Percentiles rank a stretch among this genome's conserved stretches.
These are phyloP conservation scores for Pelargonium exstipulatum DNA, from an alignment of 441 rosid species.

Conservation along the genomic window DNA sequence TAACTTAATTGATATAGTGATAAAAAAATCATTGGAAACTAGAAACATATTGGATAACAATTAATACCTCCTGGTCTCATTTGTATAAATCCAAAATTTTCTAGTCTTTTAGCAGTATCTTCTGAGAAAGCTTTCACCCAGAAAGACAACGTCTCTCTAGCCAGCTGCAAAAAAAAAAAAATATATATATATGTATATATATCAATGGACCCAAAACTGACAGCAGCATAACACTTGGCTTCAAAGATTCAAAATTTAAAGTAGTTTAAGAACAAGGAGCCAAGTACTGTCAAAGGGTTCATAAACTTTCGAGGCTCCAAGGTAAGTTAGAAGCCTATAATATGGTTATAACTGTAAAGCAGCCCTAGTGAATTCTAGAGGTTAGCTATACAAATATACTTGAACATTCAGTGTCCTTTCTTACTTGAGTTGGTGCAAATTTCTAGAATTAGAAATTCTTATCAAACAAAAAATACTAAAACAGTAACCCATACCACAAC, in stretches of 20 bases:
- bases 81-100: conserved; percentile 93
- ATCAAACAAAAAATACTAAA: neutral
- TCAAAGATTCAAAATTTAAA: neutral
- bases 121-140: conserved; percentile 99
- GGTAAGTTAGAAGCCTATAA: neutral
- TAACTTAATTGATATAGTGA: neutral
- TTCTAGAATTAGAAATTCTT: neutral
- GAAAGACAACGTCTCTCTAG: conserved; percentile 91
- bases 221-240: neutral
- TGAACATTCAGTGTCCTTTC: neutral
- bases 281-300: neutral
- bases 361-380: neutral
- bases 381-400: neutral
- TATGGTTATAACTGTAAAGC: neutral
- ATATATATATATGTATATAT: no score
- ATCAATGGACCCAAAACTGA: neutral
- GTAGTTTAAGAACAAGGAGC: neutral
- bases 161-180: conserved; percentile 54
- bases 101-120: conserved; percentile 97
- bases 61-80: conserved; percentile 87
- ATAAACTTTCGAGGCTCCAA: neutral
- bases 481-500: neutral
- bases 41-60: conserved; percentile 17
- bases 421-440: no score
- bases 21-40: neutral